Base-by-base conservation (phyloP, 140 eudicot genomes). In the Oenanthe javanica region DNA sequence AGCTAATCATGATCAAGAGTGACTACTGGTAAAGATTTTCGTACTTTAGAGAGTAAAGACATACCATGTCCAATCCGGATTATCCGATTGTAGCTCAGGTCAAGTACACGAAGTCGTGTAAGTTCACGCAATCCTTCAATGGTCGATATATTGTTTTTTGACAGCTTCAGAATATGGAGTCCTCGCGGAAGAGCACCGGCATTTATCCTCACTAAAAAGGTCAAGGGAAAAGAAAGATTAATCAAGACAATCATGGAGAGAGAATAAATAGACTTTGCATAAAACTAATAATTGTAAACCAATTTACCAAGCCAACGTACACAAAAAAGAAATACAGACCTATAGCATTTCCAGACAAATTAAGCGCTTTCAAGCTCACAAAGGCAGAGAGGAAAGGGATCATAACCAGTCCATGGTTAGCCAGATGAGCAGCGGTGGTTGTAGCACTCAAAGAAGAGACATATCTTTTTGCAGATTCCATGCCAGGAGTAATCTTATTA, bases 101-200 rank as follows among this genome's bases (percentile, higher is more conserved):
- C 97, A 59, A 95, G 96, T 16, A 92, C 93, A 72, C 99, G 99
- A 72, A 95, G 89, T 67, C 97, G 85, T 18, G 97, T 89, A 80
- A 95, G 99, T 81, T 92, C 99, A 25, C 97, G 89, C 77, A 95
- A 84, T 61, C 99, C 99, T 88, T 95, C 99, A 75, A 92, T 91
- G 79, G 85, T 89, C 71, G 99, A 92, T 82, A 95, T 92, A 64
- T 78, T 92, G 86, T 95, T 95, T 81, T 88, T 95, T 45, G 99
- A 92, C 79, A 95, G 76, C 77, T 95, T 95, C 85, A 95, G 72
- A 74, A 87, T 78, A 81, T 92, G 99, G 72, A 95, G 92, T 47
- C 99, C 99, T 67, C 97, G 97, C 71, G 99, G 99, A 76, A 95
- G 97, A 77, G 97, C 93, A 81, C 99, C 99, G 19, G 95, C 90